These are phyloP conservation scores for Pichia cactophila DNA, from an alignment of 1,139 yeast species.

Conservation along the genomic window DNA sequence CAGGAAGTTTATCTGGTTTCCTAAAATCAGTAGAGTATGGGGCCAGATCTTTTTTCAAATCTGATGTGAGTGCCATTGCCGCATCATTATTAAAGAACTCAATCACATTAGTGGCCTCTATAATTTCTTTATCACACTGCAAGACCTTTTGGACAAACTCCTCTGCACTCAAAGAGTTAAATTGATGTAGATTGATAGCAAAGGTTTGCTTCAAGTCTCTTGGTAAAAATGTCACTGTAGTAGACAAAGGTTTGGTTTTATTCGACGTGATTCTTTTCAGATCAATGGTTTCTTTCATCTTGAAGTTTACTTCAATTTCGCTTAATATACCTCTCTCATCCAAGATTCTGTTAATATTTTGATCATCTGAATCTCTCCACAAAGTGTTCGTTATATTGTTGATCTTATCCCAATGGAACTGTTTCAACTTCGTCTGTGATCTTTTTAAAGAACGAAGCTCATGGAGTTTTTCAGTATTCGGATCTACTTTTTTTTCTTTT, in stretches of 20 bases:
- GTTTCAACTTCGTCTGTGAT: constrained; percentile 68
- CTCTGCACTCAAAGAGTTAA: constrained; percentile 44
- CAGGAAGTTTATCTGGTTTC: constrained; percentile 32
- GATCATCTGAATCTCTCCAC: constrained; percentile 60
- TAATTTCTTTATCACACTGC: constrained; percentile 52
- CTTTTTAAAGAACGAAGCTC: constrained; percentile 27
- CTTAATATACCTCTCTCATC: constrained; percentile 64
- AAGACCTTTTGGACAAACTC: constrained; percentile 52
- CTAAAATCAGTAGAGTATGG: constrained; percentile 50
- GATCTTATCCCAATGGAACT: constrained; percentile 91
- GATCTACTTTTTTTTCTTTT: constrained; percentile 10
- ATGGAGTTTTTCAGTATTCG: constrained; percentile 9
- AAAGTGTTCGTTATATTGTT: constrained; percentile 65
- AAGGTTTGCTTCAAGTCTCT: constrained; percentile 73
- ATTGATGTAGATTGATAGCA: constrained; percentile 67
- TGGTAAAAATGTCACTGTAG: constrained; percentile 51
- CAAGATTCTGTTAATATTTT: constrained; percentile 42
- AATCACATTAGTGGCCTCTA: constrained; percentile 52
- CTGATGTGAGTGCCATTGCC: constrained; percentile 56
- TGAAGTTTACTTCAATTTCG: constrained; percentile 76
- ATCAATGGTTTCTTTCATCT: constrained; percentile 40
- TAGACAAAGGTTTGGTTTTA: constrained; percentile 2
- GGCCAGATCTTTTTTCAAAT: constrained; percentile 55
- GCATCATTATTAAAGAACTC: constrained; percentile 69
- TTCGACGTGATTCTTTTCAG: constrained; percentile 6